These are phyloP conservation scores for Wickerhamiella sergipiensis DNA, from an alignment of 805 yeast species.

Conservation along the genomic window DNA sequence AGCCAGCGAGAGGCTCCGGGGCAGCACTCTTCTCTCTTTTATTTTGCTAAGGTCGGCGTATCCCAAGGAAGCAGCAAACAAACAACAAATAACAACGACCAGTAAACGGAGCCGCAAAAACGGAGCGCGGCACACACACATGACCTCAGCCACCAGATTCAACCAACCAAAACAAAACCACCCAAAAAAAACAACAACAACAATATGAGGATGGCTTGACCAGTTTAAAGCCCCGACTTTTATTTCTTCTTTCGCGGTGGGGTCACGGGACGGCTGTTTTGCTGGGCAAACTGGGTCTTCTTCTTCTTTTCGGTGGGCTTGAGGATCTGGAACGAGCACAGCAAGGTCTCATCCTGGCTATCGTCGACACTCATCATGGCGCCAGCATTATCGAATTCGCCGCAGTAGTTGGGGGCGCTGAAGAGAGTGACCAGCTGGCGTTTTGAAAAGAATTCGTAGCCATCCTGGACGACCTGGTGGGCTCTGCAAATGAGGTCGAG, in stretches of 20 bases:
- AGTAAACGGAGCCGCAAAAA: background rate
- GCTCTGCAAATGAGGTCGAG: slow-evolving; percentile 98
- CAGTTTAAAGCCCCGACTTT: background rate
- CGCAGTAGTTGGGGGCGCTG: slow-evolving; percentile 97
- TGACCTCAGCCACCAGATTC: background rate
- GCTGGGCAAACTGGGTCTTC: slow-evolving; percentile 29
- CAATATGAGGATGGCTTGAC: background rate
- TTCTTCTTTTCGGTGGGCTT: slow-evolving; percentile 97
- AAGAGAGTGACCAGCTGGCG: slow-evolving; percentile 92
- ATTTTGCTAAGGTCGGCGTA: background rate
- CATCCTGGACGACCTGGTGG: slow-evolving; percentile 98
- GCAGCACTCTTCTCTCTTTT: background rate
- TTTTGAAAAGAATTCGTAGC: slow-evolving; percentile 92
- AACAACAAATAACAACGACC: background rate
- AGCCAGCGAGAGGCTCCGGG: no score
- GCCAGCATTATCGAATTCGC: slow-evolving; percentile 97
- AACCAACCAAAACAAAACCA: background rate
- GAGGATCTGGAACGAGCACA: slow-evolving; percentile 83
- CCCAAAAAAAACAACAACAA: no score
- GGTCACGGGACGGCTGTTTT: slow-evolving; percentile 38
- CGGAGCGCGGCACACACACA: no score
- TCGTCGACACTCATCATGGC: slow-evolving; percentile 97
- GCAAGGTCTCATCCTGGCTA: slow-evolving; percentile 48
- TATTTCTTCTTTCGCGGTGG: slow-evolving; percentile 40
- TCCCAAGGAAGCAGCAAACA: background rate